Base-by-base conservation (phyloP, 805 yeast genomes). In the Candida coquimbonensis region DNA sequence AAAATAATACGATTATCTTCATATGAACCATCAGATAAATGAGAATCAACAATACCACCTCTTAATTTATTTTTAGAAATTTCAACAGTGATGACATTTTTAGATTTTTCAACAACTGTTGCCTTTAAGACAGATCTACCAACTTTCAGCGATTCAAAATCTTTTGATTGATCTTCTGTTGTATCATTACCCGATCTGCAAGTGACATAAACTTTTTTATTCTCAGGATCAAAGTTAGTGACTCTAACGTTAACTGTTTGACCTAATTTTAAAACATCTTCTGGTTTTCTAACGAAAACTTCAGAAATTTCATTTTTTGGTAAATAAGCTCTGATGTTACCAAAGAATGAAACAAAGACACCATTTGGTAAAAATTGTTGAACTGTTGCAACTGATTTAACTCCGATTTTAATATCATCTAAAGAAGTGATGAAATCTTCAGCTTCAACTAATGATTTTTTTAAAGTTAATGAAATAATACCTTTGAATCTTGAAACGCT, bases 301-400 rank as follows among this genome's bases (percentile, higher is more conserved):
- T 93, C 98, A 44, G 95, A 83, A 56, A 93, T 86, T 68, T 93
- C 98, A 45, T 82, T 71, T 52, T 81, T 79, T 29, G 99, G 98
- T 49, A 93, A 69, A 61, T 79, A 90, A 0, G 89, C 99, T 53
- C 73, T 77, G 38, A 87, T 63, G 44, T 74, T 72, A 45, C 93
- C 95, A 58, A 87, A 90, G 59, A 93, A 89, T 14, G 89, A 77
- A 7, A 93, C 80, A 38, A 89, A 68, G 40, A 87, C 95, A 56
- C 99, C 99, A 47, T 75, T 72, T 47, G 82, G 80, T 41, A 78
- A 77, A 54, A 91, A 75, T 32, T 76, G 71, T 49, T 81, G 81
- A 39, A 93, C 82, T 2, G 90, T 81, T 12, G 88, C 98, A 6
- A 79, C 69, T 2, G 91, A 76, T 54, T 72, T 77, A 34, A 58